Percentiles rank a stretch among this genome's conserved stretches.
Conservation (phyloP, 345 rosid species). For the Moringa oleifera region DNA sequence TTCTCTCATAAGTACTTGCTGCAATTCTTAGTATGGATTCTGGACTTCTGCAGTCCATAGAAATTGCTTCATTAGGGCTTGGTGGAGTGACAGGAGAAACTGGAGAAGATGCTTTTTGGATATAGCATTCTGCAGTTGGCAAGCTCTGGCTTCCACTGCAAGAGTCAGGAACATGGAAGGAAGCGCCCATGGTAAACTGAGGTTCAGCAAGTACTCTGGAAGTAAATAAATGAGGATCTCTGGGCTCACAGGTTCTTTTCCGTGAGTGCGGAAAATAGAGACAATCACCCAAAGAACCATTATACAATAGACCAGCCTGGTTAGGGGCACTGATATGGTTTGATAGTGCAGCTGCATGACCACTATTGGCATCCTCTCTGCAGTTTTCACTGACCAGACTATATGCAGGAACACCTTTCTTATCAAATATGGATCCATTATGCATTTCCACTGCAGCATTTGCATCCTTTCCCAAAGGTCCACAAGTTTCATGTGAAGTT, state of each 20-base stretch:
- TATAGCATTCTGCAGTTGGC: background rate
- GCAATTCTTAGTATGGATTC: constrained; percentile 35
- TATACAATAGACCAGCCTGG: background rate
- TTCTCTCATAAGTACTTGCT: constrained; percentile 37
- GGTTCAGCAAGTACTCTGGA: background rate
- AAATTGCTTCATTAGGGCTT: background rate
- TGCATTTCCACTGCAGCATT: background rate
- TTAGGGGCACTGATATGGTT: background rate
- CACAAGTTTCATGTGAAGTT: background rate
- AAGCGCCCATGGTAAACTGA: constrained; percentile 4
- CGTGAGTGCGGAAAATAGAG: background rate
- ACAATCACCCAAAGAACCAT: background rate
- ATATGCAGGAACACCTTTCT: background rate
- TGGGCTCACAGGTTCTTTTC: constrained; percentile 1
- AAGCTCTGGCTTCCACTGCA: background rate
- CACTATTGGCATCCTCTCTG: background rate
- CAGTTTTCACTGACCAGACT: background rate
- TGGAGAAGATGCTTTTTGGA: background rate
- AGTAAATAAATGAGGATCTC: background rate
- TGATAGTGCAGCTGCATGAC: background rate
- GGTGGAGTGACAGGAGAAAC: constrained; percentile 4
- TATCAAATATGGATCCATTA: background rate
- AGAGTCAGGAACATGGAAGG: background rate
- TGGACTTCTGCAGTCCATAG: constrained; percentile 19
- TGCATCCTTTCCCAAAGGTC: no score